Conservation (phyloP, 805 yeast genomes). For the Groenewaldozyma tartarivorans region DNA sequence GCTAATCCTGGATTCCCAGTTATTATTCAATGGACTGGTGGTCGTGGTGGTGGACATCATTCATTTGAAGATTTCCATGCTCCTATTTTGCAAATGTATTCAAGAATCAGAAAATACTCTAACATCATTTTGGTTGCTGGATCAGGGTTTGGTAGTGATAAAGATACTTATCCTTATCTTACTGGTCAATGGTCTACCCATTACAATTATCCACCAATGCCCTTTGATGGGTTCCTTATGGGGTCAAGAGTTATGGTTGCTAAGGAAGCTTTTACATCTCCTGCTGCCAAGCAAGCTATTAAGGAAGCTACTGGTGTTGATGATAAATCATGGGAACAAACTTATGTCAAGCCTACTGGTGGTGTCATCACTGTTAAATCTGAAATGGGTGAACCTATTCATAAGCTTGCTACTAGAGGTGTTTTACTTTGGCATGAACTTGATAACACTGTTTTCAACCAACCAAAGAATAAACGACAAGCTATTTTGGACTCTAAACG, state of each 20-base stretch:
- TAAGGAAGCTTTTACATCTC: constrained; percentile 89
- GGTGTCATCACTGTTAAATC: constrained; percentile 94
- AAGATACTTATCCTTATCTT: constrained; percentile 93
- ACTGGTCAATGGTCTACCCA: constrained; percentile 93
- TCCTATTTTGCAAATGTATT: constrained; percentile 91
- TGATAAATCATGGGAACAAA: constrained; percentile 84
- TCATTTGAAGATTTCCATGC: constrained; percentile 99
- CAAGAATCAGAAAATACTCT: constrained; percentile 82
- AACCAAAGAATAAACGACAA: constrained; percentile 77
- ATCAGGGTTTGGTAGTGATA: constrained; percentile 96
- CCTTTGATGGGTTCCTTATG: constrained; percentile 91
- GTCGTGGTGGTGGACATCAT: constrained; percentile 99
- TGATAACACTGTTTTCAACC: constrained; percentile 84
- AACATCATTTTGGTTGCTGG: constrained; percentile 93
- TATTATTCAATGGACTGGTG: constrained; percentile 99
- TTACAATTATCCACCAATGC: constrained; percentile 95
- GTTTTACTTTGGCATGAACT: constrained; percentile 95
- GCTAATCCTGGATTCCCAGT: constrained; percentile 96
- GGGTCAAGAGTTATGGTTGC: constrained; percentile 98
- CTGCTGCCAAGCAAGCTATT: constrained; percentile 88
- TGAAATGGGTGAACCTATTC: constrained; percentile 99
- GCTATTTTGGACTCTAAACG: constrained; percentile 76
- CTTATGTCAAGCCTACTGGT: constrained; percentile 93
- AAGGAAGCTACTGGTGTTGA: constrained; percentile 84
- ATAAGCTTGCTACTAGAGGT: constrained; percentile 96